These are phyloP conservation scores for Myriosclerotinia duriaeana DNA, from an alignment of 2,329 filamentous ascomycete species.

Conservation along the genomic window DNA sequence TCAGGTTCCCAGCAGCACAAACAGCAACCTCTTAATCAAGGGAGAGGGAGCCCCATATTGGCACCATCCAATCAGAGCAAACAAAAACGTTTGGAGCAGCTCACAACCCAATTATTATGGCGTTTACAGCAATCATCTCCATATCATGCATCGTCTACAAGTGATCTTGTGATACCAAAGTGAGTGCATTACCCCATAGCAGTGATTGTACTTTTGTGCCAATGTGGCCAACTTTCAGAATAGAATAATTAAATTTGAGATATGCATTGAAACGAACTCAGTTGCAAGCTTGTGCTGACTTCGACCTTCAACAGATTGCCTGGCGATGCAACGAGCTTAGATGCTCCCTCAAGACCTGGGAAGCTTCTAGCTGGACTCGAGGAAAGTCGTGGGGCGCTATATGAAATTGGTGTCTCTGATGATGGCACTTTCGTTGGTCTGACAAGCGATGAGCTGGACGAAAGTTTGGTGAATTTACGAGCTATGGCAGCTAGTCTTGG, in stretches of 20 bases:
- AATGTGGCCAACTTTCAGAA: not conserved
- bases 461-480: conserved; percentile 80
- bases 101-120: conserved; percentile 95
- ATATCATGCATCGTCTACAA: conserved; percentile 78
- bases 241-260: not conserved
- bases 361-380: conserved; percentile 77
- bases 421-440: conserved; percentile 89
- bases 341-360: conserved; percentile 49
- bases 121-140: conserved; percentile 91
- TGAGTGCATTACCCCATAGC: conserved; percentile 14
- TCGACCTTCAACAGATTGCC: conserved; percentile 50
- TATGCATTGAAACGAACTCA: not conserved
- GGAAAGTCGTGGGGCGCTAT: conserved; percentile 88
- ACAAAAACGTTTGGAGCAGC: conserved; percentile 80
- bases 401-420: conserved; percentile 95
- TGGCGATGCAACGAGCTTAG: conserved; percentile 54
- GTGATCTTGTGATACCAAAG: conserved; percentile 71
- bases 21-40: conserved; percentile 29
- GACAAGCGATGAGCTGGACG: conserved; percentile 85
- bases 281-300: conserved; percentile 1
- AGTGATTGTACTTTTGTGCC: not conserved
- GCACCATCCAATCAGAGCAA: conserved; percentile 59
- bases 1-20: conserved; percentile 38
- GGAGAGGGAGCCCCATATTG: conserved; percentile 27
- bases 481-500: conserved; percentile 93